Conservation (phyloP, 2,329 filamentous ascomycete species). For the Parasarocladium wereldwijsianum region DNA sequence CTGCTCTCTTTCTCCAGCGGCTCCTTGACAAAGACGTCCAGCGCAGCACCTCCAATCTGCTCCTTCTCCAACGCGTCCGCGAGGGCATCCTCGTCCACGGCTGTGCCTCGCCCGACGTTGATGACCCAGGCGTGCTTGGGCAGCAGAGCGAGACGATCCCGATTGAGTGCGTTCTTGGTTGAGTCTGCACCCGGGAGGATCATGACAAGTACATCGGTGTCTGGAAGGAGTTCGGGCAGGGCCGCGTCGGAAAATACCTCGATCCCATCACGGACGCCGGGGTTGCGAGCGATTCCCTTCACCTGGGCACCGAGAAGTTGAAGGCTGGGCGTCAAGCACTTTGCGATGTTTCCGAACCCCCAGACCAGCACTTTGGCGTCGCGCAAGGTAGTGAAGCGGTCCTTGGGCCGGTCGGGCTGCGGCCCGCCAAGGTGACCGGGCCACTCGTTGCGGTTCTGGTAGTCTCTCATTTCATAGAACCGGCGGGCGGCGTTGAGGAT, state of each 20-base stretch:
- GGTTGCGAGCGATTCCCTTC: conserved; percentile 37
- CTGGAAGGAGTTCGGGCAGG: conserved; percentile 34
- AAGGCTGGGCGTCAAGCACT: conserved; percentile 40
- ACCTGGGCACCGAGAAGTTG: conserved; percentile 41
- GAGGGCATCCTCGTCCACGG: conserved; percentile 33
- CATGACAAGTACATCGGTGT: conserved; percentile 53
- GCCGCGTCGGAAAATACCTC: conserved; percentile 41
- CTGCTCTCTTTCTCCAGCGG: conserved; percentile 26
- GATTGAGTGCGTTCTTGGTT: conserved; percentile 40
- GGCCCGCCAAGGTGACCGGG: conserved; percentile 46
- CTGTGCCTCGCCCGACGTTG: conserved; percentile 35
- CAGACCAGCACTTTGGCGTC: conserved; percentile 44
- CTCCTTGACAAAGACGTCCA: conserved; percentile 33
- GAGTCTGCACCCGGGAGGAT: conserved; percentile 43
- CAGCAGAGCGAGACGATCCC: conserved; percentile 34
- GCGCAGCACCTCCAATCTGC: conserved; percentile 30
- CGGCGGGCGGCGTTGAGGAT: conserved; percentile 38
- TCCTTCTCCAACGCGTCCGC: conserved; percentile 26
- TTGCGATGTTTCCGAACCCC: conserved; percentile 55
- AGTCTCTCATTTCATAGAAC: conserved; percentile 50
- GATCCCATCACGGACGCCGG: conserved; percentile 42
- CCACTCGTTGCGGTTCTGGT: conserved; percentile 41
- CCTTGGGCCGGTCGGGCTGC: conserved; percentile 29
- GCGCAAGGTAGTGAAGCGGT: conserved; percentile 43
- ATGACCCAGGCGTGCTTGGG: conserved; percentile 43